Base-by-base conservation (phyloP, 139 green algal species). In the Chlorella sp. region DNA sequence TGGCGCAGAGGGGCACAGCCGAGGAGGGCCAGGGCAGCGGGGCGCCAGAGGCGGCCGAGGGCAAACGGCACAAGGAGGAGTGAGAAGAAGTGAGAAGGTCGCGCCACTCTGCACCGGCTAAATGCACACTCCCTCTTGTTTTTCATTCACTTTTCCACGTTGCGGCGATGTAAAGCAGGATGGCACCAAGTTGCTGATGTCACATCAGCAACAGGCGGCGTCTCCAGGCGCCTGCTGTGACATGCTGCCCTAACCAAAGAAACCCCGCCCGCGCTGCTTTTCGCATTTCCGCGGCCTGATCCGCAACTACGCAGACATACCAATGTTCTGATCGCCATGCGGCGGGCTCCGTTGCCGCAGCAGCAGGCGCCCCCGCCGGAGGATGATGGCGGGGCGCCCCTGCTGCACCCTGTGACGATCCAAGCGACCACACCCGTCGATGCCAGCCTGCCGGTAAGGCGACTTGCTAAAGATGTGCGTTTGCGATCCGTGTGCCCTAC, bases 341-440 rank as follows among this genome's bases (percentile, higher is more conserved):
- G 84, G 30, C 84, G 66, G 26, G 66, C 66, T 11, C 66, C 61
- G 40, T 40, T 39, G 39, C 30, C 42, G 11, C 71, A 81, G 61
- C 82, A 53, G 39, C 34, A 81, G 84, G 36, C 68, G 12, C 57
- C 48, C 22, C 26, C 19, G 2, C 36, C n/a, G 39, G 84, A 88
- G 3, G 79, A 85, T 57, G 48, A 57, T 9, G 48, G 48, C 48
- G 48, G 48, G 84, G 84, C 66, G 22, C 42, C 37, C 2, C 39
- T 88, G 14, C 40, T 68, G 0, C 84, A 88, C 32, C 16, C 40
- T 30, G 84, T 88, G 5, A 22, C 48, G 3, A 40, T 88, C 14
- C 84, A 88, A 68, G 68, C 84, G 22, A 64, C 84, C 39, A 88
- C 84, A 12, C 84, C 84, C 14, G 37, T 88, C 30, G 68, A 81